Evolutionary conservation across 1,284 basidiomycete genomes (phyloP), one percentile per base, ranked within the genome.

Genomic region (Meripilus lineatus): DNA sequence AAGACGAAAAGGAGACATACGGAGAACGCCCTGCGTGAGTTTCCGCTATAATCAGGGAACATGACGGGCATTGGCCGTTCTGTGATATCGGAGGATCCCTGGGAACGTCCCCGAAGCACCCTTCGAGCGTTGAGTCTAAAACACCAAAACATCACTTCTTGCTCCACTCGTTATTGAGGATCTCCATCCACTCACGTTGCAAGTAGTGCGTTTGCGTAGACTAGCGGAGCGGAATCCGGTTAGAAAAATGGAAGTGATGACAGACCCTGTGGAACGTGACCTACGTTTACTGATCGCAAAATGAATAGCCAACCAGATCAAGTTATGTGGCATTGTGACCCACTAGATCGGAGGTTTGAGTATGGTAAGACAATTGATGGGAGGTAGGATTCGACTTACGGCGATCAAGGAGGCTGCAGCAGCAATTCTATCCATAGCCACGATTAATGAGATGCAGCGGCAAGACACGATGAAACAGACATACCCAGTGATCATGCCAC

Each of bases 401-500:
- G 68, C 71, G 40, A 70, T 57, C 61, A 73, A 62, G 5, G 68
- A 66, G 7, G 68, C 54, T 23, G 70, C 65, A 5, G 74, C 73
- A 5, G 66, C 70, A 26, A 70, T 56, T 47, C 75, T 75, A 39
- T 6, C 1, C 15, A 33, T 26, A n/a, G n/a, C n/a, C 11, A 30
- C n/a, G 15, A 30, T 47, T 15, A 37, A 22, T 15, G 24, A 15
- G 4, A 8, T 43, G 24, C n/a, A 38, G n/a, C n/a, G 37, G 13
- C 10, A 30, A 44, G 24, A 42, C 20, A 38, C 38, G 26, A 17
- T 25, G n/a, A 18, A 22, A 17, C 22, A 17, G n/a, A 14, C 51
- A 7, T 43, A 76, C 76, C 72, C 70, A 21, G 75, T 77, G 39
- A 77, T 54, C 34, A 68, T 56, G 28, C 77, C 77, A 14, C 68